Conservation (phyloP, 495 filamentous ascomycete species). For the Daldinia caldariorum region DNA sequence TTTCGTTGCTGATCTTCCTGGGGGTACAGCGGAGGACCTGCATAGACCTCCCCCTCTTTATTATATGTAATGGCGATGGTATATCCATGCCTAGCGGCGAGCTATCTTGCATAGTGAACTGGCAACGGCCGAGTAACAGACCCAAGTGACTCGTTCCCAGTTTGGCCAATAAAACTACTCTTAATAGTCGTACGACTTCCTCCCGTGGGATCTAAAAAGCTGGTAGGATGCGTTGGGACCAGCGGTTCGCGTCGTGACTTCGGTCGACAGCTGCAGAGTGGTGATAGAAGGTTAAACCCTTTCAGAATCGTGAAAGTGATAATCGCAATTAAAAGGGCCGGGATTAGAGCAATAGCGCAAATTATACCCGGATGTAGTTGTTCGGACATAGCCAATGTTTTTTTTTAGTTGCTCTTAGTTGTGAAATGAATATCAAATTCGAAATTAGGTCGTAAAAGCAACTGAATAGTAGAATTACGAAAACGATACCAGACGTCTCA, state of each 20-base stretch:
- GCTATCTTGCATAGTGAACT: conserved; percentile 26
- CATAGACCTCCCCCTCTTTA: conserved; percentile 46
- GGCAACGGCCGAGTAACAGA: conserved; percentile 18
- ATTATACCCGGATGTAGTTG: conserved; percentile 49
- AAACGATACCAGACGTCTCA: conserved; percentile 29
- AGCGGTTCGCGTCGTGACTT: conserved; percentile 41
- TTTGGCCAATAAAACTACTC: conserved; percentile 50
- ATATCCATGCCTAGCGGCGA: conserved; percentile 28
- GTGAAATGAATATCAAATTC: conserved; percentile 23
- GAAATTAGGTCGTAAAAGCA: conserved; percentile 16
- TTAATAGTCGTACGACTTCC: conserved; percentile 34
- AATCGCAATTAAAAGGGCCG: conserved; percentile 49
- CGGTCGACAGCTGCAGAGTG: conserved; percentile 19
- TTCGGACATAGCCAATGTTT: conserved; percentile 50
- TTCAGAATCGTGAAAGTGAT: conserved; percentile 38
- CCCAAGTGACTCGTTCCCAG: conserved; percentile 21
- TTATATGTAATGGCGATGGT: conserved; percentile 44
- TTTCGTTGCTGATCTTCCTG: conserved; percentile 40
- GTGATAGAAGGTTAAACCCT: conserved; percentile 43
- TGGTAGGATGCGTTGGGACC: conserved; percentile 7
- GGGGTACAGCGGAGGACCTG: conserved; percentile 39
- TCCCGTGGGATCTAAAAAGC: conserved; percentile 12
- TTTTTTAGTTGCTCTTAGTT: conserved; percentile 26
- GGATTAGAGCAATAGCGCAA: conserved; percentile 64
- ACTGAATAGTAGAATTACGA: conserved; percentile 24